These are phyloP conservation scores for Grigorovia humatica DNA, from an alignment of 805 yeast genomes.

Conservation along the genomic window DNA sequence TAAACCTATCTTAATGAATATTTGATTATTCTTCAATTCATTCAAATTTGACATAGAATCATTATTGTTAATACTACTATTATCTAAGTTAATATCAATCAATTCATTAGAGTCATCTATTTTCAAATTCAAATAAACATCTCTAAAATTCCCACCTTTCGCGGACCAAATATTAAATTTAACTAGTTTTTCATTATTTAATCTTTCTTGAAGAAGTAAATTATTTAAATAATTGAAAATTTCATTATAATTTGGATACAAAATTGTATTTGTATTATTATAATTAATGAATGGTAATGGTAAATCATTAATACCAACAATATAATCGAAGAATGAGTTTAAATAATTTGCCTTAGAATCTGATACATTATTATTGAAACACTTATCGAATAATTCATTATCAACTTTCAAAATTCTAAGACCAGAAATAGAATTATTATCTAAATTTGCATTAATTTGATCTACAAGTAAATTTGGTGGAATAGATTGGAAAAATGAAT, in stretches of 20 bases:
- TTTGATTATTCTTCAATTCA: constrained; percentile 8
- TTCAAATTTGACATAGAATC: constrained; percentile 4
- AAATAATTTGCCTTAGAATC: constrained; percentile 22
- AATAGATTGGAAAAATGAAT: constrained; percentile 29
- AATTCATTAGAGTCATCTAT: constrained; percentile 21
- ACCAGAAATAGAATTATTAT: constrained; percentile 30
- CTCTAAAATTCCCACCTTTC: constrained; percentile 59
- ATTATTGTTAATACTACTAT: constrained; percentile 12
- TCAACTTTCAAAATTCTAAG: constrained; percentile 47
- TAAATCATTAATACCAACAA: constrained; percentile 69
- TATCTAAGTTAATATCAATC: constrained; percentile 25
- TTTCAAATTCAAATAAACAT: constrained; percentile 26
- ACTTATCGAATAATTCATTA: constrained; percentile 37
- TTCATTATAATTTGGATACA: constrained; percentile 36
- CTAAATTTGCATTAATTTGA: constrained; percentile 7
- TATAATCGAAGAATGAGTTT: constrained; percentile 81
- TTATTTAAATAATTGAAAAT: constrained; percentile 20
- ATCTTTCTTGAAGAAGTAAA: constrained; percentile 12
- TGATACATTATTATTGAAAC: not conserved
- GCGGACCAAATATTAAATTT: constrained; percentile 72
- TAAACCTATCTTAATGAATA: constrained; percentile 48
- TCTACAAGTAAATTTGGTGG: constrained; percentile 25
- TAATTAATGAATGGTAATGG: constrained; percentile 35
- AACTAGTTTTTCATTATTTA: constrained; percentile 14
- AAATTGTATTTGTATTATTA: constrained; percentile 24